A percentile compares a stretch with the other conserved stretches of the same genome.
Evolutionary conservation across 208 protist species (phyloP).

Genomic region (Acanthamoeba culbertsoni): DNA sequence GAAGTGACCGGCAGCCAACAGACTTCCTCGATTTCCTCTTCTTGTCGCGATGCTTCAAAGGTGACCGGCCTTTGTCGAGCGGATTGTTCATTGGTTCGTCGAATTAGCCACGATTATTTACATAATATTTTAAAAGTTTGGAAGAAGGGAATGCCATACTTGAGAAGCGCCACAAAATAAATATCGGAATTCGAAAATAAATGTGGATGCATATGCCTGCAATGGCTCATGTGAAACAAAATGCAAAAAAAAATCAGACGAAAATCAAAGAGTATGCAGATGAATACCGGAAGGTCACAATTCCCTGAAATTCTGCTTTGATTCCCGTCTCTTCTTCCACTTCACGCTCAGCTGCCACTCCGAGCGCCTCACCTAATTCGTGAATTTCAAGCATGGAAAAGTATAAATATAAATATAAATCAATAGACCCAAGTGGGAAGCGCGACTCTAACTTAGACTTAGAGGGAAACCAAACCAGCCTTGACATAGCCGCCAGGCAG

Average conservation of each 20-base stretch:
- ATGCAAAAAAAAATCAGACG: not conserved
- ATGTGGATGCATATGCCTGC: slow-evolving; percentile 39
- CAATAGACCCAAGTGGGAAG: not conserved
- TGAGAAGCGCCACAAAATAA: slow-evolving; percentile 14
- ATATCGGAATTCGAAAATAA: slow-evolving; percentile 21
- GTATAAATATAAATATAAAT: not conserved
- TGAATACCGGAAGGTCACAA: not conserved
- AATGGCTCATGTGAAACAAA: no score
- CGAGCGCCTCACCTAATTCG: not conserved
- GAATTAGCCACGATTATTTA: not conserved
- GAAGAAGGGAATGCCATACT: not conserved
- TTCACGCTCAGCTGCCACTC: not conserved
- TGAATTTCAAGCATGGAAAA: not conserved
- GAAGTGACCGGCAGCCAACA: slow-evolving; percentile 35
- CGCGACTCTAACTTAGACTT: not conserved
- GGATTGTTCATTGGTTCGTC: no score
- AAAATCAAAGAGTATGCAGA: not conserved
- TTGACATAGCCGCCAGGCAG: slow-evolving; percentile 53
- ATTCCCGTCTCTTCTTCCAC: slow-evolving; percentile 33
- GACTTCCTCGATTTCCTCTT: slow-evolving; percentile 11
- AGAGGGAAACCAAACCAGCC: not conserved
- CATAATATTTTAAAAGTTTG: not conserved
- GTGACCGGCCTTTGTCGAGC: slow-evolving; percentile 3
- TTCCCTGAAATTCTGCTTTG: not conserved
- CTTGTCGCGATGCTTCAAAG: not conserved